Evolutionary conservation across 129 eudicot species (phyloP), one percentile per base, ranked within the genome.

Genomic region (Dittrichia graveolens): DNA sequence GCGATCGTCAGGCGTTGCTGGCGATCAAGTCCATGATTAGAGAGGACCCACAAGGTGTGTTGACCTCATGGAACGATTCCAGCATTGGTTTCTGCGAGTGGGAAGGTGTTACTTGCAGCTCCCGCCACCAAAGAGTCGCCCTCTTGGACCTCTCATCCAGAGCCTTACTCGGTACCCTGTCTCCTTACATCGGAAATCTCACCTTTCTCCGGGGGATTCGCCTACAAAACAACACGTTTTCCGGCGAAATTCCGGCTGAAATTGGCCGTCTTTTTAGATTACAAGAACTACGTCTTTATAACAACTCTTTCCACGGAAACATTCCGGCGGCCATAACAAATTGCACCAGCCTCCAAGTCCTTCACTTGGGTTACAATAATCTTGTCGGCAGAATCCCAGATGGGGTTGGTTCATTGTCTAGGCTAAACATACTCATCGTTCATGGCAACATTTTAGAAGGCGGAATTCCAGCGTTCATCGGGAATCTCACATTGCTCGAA

Each of bases 101-200:
- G 78, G 44, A 6, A 72, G 78, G 82, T 56, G 68, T 79, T 39
- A 63, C 83, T 14, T 79, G 83, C 61, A 46, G 74, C 54, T 7
- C 61, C 0, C 83, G 78, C 13, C 78, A 38, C 75, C 70, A 24
- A 19, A 73, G 79, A 73, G 83, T 78, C 77, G 43, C 77, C 18
- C 34, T 37, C 44, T 39, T 78, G 31, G 56, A 70, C 6, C 76
- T 78, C 50, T 14, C 41, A 1, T 70, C 77, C 15, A 10, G 66
- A 4, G 50, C 77, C 37, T 52, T 78, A 37, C 8, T n/a, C 43
- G 86, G 86, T 14, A 13, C 58, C 3, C 43, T 82, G 35, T 77
- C 82, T 72, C 86, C 86, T 5, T 67, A 43, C 3, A 60, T 82
- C 7, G 86, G 86, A 72, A 82, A 82, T 9, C 48, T 82, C 10